Evolutionary conservation across 2,329 filamentous ascomycete genomes (phyloP).

Genomic region (Scorias spongiosa): DNA sequence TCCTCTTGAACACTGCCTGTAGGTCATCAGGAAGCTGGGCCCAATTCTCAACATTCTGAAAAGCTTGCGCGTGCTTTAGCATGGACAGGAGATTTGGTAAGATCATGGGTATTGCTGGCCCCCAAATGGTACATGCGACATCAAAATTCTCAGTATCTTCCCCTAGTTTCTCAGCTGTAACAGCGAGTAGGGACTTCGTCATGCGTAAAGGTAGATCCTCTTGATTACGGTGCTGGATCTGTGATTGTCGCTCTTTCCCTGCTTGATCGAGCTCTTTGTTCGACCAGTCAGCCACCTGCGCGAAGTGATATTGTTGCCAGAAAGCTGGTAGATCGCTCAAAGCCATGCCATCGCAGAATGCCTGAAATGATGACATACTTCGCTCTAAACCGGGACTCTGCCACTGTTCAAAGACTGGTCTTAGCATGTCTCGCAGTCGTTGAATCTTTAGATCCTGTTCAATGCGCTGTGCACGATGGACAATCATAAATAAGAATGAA

Average conservation of each 20-base stretch:
- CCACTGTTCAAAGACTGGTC: constrained; percentile 74
- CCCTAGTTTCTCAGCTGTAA: constrained; percentile 78
- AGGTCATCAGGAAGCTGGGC: constrained; percentile 58
- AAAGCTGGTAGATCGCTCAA: constrained; percentile 71
- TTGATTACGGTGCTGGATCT: constrained; percentile 59
- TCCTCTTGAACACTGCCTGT: constrained; percentile 59
- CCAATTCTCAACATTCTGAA: constrained; percentile 81
- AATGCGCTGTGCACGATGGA: constrained; percentile 66
- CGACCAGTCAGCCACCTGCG: constrained; percentile 72
- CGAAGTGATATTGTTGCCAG: constrained; percentile 55
- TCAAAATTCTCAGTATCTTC: constrained; percentile 58
- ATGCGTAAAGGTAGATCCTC: constrained; percentile 64
- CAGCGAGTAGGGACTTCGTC: constrained; percentile 83
- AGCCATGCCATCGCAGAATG: constrained; percentile 67
- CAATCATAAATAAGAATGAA: constrained; percentile 85
- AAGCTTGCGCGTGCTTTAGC: constrained; percentile 76
- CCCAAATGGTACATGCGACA: constrained; percentile 70
- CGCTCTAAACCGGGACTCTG: constrained; percentile 51
- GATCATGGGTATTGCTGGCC: constrained; percentile 63
- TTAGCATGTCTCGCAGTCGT: constrained; percentile 61
- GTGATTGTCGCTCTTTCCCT: constrained; percentile 61
- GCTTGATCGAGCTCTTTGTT: constrained; percentile 60
- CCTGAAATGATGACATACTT: constrained; percentile 56
- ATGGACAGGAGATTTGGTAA: constrained; percentile 78
- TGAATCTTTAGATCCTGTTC: constrained; percentile 55